Base-by-base conservation (phyloP, 23 red algal species). In the Gracilaria vermiculophylla region DNA sequence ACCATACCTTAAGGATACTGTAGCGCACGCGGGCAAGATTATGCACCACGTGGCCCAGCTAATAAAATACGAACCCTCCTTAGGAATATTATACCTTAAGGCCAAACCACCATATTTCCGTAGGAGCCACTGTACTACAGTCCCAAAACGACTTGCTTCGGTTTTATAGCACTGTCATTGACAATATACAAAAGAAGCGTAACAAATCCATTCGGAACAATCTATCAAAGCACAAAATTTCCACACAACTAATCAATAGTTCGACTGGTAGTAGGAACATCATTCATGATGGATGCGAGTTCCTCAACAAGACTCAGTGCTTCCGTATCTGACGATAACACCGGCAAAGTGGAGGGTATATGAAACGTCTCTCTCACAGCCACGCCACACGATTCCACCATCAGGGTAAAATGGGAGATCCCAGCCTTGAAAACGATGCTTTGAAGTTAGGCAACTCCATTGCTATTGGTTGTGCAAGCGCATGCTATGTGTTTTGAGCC, bases 201-300 rank as follows among this genome's bases (percentile, higher is more conserved):
- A 35, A 88, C 72, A 77, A 35, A 36, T 5, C 53, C 69, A 37
- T 88, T 88, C 9, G 50, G 84, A 1, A 88, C 52, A 42, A 53
- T 53, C 21, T 88, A 69, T 42, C 62, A 72, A 41, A 88, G 32
- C 48, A 76, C 44, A 24, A 88, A 56, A 9, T 88, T 36, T 14
- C 84, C 84, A 14, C 53, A 36, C 44, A 88, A 48, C 76, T 79
- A 57, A 11, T 57, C 15, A n/a, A 7, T 1, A 5, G 8, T 27
- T 39, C 5, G 2, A 0, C 27, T 2, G 27, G 5, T 35, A 2
- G 3, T 16, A 51, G 48, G 4, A 25, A 31, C 48, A 21, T 62
- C 15, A n/a, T n/a, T n/a, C n/a, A n/a, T 25, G 10, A 5, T 15
- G 21, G 62, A 48, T n/a, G 24, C 12, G 14, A 88, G 50, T 21